Conservation (phyloP, 2,329 filamentous ascomycete species). For the Sphaerulina vaccinii region DNA sequence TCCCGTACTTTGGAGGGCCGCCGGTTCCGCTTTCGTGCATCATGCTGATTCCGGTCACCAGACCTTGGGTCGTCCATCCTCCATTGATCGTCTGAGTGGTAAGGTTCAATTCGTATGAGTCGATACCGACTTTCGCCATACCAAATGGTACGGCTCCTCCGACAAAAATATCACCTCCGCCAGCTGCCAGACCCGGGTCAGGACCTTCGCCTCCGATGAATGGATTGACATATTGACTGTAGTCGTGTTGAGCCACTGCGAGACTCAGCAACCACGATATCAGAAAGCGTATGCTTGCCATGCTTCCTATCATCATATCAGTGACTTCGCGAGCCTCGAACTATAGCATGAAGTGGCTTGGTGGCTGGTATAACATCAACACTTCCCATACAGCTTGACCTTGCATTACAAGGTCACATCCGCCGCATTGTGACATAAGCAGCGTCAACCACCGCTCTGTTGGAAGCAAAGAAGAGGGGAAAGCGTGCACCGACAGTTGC, state of each 20-base stretch:
- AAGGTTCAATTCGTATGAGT: slow-evolving; percentile 38
- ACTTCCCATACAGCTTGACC: neutral
- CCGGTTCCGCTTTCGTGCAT: slow-evolving; percentile 68
- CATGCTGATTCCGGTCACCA: slow-evolving; percentile 41
- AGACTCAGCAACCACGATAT: neutral
- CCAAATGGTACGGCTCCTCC: slow-evolving; percentile 45
- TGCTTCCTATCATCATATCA: neutral
- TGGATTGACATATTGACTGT: slow-evolving; percentile 49
- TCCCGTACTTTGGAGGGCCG: slow-evolving; percentile 68
- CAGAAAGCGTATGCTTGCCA: neutral
- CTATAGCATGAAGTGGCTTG: neutral
- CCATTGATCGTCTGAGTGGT: slow-evolving; percentile 43
- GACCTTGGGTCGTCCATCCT: slow-evolving; percentile 40
- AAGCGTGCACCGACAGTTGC: neutral
- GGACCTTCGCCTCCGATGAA: slow-evolving; percentile 53
- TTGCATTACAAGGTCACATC: neutral
- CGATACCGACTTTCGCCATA: slow-evolving; percentile 47
- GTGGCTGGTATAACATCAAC: neutral
- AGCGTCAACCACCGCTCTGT: no score
- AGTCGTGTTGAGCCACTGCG: slow-evolving; percentile 33
- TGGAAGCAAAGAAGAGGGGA: neutral
- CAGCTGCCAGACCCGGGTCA: slow-evolving; percentile 45
- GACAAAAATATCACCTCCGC: slow-evolving; percentile 47
- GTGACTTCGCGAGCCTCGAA: neutral
- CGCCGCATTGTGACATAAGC: neutral